Evolutionary conservation across 805 yeast genomes (phyloP).

Genomic region (Suhomyces canberraensis): DNA sequence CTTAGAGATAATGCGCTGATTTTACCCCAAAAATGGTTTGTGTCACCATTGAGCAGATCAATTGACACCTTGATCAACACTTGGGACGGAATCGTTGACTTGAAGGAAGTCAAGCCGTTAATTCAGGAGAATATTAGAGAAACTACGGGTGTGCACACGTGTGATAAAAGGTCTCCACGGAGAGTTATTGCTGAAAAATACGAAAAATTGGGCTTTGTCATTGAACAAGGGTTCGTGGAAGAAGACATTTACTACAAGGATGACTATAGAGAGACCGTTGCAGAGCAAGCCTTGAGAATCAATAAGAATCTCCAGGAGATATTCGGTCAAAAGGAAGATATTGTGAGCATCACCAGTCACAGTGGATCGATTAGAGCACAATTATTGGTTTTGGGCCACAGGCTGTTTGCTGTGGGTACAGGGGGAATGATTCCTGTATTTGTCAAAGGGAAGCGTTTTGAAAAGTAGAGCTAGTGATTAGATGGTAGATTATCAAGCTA

Average conservation of each 20-base stretch:
- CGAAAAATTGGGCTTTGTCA: constrained; percentile 29
- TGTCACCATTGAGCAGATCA: constrained; percentile 53
- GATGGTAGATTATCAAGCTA: too few species aligned
- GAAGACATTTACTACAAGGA: constrained; percentile 42
- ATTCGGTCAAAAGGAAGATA: constrained; percentile 22
- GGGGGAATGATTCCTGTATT: constrained; percentile 58
- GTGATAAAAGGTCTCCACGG: constrained; percentile 44
- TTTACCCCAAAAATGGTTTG: constrained; percentile 41
- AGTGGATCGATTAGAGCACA: constrained; percentile 50
- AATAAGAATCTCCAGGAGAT: constrained; percentile 36
- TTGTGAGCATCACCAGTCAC: constrained; percentile 47
- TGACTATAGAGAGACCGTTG: constrained; percentile 39
- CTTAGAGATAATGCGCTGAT: constrained; percentile 18
- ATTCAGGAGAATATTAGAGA: constrained; percentile 49
- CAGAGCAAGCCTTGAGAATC: constrained; percentile 37
- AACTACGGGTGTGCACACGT: constrained; percentile 48
- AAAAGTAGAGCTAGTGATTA: too few species aligned
- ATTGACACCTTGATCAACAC: constrained; percentile 47
- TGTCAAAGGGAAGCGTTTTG: too few species aligned
- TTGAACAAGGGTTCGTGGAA: constrained; percentile 46
- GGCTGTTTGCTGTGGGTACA: constrained; percentile 47
- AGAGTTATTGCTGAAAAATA: constrained; percentile 39
- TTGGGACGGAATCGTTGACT: constrained; percentile 36
- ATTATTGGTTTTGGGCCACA: constrained; percentile 45
- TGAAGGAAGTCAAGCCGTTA: constrained; percentile 26